Percentiles rank a stretch among this genome's conserved stretches.
Conservation (phyloP, 768 basidiomycete species). For the Suillus discolor region DNA sequence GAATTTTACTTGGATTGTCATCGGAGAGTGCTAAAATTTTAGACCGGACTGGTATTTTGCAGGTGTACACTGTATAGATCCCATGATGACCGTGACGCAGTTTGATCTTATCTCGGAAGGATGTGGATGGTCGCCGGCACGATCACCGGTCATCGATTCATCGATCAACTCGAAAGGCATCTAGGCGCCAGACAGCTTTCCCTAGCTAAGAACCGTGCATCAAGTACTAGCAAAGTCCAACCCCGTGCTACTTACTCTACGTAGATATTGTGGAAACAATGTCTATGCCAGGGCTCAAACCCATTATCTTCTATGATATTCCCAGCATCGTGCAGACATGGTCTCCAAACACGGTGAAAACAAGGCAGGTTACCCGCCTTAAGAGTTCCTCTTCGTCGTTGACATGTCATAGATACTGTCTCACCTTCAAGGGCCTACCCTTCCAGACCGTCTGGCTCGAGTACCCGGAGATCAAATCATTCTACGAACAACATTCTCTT, state of each 20-base stretch:
- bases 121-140: too few species aligned
- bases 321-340: conserved; percentile 32
- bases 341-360: conserved; percentile 42
- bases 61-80: too few species aligned
- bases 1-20: not conserved
- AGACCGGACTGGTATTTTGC: too few species aligned
- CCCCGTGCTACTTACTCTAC: not conserved
- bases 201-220: not conserved
- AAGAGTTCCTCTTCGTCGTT: not conserved
- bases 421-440: conserved; percentile 32
- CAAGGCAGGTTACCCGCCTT: conserved; percentile 26
- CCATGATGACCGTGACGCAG: too few species aligned
- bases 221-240: not conserved
- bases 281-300: conserved; percentile 15
- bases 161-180: not conserved
- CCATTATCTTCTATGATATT: conserved; percentile 40
- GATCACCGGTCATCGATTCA: too few species aligned
- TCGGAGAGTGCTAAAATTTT: too few species aligned
- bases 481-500: conserved; percentile 34
- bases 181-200: not conserved
- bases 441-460: conserved; percentile 56
- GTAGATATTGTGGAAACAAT: conserved; percentile 5
- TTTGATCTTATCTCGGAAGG: too few species aligned
- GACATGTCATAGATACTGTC: not conserved
- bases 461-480: conserved; percentile 47